Conservation (phyloP, 495 filamentous ascomycete species). For the Tuber borchii region DNA sequence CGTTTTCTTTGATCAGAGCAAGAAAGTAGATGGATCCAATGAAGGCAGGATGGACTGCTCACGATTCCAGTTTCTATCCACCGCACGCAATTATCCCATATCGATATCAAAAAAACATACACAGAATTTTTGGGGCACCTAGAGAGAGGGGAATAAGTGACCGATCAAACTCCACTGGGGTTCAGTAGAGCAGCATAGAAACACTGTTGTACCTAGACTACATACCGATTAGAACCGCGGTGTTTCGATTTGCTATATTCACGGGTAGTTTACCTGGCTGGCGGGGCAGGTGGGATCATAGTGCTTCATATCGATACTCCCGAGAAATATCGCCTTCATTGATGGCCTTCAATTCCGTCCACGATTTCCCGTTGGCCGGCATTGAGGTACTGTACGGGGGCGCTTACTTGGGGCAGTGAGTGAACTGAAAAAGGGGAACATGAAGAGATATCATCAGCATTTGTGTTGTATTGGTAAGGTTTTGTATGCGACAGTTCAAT, state of each 20-base stretch:
- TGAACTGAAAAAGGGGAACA: background rate
- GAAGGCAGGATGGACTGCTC: background rate
- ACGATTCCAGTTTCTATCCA: background rate
- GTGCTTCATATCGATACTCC: background rate
- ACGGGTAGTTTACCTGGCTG: slow-evolving; percentile 39
- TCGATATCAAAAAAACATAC: background rate
- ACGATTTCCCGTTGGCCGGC: background rate
- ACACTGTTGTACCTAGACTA: background rate
- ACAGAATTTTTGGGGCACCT: background rate
- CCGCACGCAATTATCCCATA: background rate
- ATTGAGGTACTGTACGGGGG: background rate
- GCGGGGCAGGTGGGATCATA: slow-evolving; percentile 41
- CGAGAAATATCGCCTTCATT: background rate
- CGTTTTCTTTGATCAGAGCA: slow-evolving; percentile 44
- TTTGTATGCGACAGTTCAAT: background rate
- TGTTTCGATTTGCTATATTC: background rate
- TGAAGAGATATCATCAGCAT: background rate
- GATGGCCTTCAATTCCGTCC: background rate
- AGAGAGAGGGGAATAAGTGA: background rate
- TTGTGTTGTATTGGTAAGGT: background rate
- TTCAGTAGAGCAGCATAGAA: background rate
- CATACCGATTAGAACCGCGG: background rate
- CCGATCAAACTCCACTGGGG: background rate
- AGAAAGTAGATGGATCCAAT: slow-evolving; percentile 9
- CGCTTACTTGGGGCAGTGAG: background rate